phyloP scores from a whole-genome alignment of 805 yeast species.

The Komagataella phaffii region DNA sequence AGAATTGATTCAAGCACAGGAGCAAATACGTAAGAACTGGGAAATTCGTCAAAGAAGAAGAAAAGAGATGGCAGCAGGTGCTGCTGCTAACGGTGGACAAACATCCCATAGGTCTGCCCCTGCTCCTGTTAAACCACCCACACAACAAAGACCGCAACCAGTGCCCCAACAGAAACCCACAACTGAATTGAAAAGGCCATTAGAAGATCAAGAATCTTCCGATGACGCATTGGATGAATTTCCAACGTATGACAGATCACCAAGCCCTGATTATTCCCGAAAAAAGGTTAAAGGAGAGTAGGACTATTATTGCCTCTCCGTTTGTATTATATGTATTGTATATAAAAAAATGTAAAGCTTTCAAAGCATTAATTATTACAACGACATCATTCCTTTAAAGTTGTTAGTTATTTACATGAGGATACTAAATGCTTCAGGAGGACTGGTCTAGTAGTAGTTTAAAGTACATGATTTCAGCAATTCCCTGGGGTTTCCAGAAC shows the following conservation, averaged over 20 bases:
- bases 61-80: constrained; percentile 7
- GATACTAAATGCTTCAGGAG: not conserved
- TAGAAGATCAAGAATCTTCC: constrained; percentile 12
- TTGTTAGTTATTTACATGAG: not conserved
- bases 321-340: not conserved
- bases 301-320: not conserved
- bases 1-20: constrained; percentile 50
- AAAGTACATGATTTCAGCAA: constrained; percentile 27
- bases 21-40: constrained; percentile 49
- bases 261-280: constrained; percentile 13
- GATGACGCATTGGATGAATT: constrained; percentile 19
- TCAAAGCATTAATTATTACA: not conserved
- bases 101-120: not conserved
- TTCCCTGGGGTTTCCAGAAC: constrained; percentile 54
- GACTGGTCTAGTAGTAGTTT: constrained; percentile 12
- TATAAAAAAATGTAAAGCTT: not conserved
- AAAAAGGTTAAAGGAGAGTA: constrained; percentile 5
- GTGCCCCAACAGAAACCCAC: not conserved
- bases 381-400: not conserved
- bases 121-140: not conserved
- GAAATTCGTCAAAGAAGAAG: constrained; percentile 36
- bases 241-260: constrained; percentile 12
- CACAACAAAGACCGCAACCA: not conserved
- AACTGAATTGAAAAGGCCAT: not conserved
- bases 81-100: constrained; percentile 5